These are phyloP conservation scores for Ulmus americana DNA, from an alignment of 331 rosid genomes.

Conservation along the genomic window DNA sequence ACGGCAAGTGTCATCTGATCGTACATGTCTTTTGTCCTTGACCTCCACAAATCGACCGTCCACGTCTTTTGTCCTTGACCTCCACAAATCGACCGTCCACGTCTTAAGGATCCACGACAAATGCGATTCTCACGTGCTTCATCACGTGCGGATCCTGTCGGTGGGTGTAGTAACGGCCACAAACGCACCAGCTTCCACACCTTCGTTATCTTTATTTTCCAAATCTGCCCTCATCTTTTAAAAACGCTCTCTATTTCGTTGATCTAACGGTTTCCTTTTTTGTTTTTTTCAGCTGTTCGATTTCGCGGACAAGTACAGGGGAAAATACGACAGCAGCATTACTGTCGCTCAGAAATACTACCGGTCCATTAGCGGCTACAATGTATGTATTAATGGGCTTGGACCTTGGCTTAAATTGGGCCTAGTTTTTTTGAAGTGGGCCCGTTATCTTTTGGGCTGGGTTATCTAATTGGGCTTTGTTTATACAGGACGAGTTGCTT, in stretches of 20 bases:
- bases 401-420: background rate
- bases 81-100: slow-evolving; percentile 30
- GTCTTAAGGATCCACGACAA: slow-evolving; percentile 17
- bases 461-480: background rate
- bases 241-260: background rate
- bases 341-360: slow-evolving; percentile 75
- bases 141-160: slow-evolving; percentile 58
- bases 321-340: slow-evolving; percentile 89
- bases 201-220: no score
- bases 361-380: slow-evolving; percentile 63
- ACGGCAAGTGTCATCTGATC: slow-evolving; percentile 14
- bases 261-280: background rate
- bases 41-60: slow-evolving; percentile 28
- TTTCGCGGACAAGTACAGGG: slow-evolving; percentile 91
- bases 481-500: slow-evolving; percentile 67
- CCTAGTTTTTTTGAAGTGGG: background rate
- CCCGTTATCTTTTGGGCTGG: background rate
- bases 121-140: slow-evolving; percentile 17
- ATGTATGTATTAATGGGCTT: slow-evolving; percentile 21
- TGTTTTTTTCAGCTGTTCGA: slow-evolving; percentile 38
- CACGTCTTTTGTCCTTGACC: background rate
- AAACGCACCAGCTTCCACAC: background rate
- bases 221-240: background rate
- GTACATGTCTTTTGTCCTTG: slow-evolving; percentile 18
- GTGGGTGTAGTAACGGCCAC: slow-evolving; percentile 27